A percentile compares a stretch with the other conserved stretches of the same genome.
Evolutionary conservation across 2,329 filamentous ascomycete genomes (phyloP).

Genomic region (Triangularia verruculosa): DNA sequence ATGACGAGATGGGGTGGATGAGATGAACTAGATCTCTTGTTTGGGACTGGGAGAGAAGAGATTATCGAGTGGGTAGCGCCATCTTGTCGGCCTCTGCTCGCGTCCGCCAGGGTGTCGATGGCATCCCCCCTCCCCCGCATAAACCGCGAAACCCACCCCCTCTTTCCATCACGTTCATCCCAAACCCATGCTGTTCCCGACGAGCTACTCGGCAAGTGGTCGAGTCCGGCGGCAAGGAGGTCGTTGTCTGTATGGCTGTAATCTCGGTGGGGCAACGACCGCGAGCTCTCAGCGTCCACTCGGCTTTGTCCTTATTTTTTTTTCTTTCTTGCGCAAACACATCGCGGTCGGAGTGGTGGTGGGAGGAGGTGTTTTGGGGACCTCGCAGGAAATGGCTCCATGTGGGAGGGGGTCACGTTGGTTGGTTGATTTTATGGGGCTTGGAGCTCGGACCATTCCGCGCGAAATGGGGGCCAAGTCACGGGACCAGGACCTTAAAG

Average conservation of each 20-base stretch:
- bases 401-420: background rate
- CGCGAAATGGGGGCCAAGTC: background rate
- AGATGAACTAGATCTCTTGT: background rate
- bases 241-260: background rate
- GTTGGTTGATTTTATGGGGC: background rate
- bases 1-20: background rate
- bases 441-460: background rate
- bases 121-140: conserved; percentile 5
- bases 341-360: conserved; percentile 18
- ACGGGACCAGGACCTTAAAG: background rate
- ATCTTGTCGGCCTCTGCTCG: background rate
- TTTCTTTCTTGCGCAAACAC: background rate
- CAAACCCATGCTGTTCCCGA: background rate
- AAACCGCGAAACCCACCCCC: background rate
- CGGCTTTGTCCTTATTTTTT: background rate
- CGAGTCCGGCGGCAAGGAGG: background rate
- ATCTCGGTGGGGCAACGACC: background rate
- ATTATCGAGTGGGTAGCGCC: conserved; percentile 5
- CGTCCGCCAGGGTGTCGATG: background rate
- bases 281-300: background rate
- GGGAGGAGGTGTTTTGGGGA: conserved; percentile 1
- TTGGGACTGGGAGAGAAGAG: background rate
- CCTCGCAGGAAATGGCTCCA: background rate
- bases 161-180: background rate
- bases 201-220: background rate